Percentiles rank a stretch among this genome's conserved stretches.
Evolutionary conservation across 2,329 filamentous ascomycete genomes (phyloP).

Genomic region (Moelleriella libera): DNA sequence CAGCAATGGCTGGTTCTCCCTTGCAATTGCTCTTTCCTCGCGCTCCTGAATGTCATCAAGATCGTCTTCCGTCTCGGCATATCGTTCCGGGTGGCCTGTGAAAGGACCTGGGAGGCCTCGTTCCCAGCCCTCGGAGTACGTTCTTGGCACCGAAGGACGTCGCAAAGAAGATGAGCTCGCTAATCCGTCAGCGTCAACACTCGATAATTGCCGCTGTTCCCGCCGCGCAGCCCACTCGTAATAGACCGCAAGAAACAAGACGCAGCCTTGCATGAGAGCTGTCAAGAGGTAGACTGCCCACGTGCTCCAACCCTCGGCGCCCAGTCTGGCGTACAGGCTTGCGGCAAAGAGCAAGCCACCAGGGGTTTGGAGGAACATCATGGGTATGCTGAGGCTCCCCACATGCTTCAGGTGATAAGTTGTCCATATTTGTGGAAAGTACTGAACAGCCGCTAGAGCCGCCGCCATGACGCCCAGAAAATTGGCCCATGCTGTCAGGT

Average conservation of each 20-base stretch:
- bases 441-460: slow-evolving; percentile 72
- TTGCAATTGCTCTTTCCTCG: slow-evolving; percentile 33
- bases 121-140: slow-evolving; percentile 36
- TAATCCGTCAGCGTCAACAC: too few relatives aligned
- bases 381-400: slow-evolving; percentile 83
- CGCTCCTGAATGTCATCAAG: slow-evolving; percentile 34
- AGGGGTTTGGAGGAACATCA: slow-evolving; percentile 97
- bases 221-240: slow-evolving; percentile 45
- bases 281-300: slow-evolving; percentile 89
- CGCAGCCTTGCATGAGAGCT: slow-evolving; percentile 66
- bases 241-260: slow-evolving; percentile 67
- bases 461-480: slow-evolving; percentile 69
- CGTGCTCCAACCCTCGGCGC: slow-evolving; percentile 78
- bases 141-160: slow-evolving; percentile 24
- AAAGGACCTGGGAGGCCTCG: slow-evolving; percentile 35
- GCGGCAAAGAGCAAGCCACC: slow-evolving; percentile 82
- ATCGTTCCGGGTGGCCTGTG: slow-evolving; percentile 36
- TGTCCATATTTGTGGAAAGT: slow-evolving; percentile 88
- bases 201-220: slow-evolving; percentile 10
- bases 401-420: slow-evolving; percentile 77
- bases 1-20: slow-evolving; percentile 35
- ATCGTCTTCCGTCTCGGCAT: slow-evolving; percentile 36
- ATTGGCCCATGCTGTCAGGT: slow-evolving; percentile 71
- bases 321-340: slow-evolving; percentile 68
- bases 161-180: slow-evolving; percentile 8